These are phyloP conservation scores for Eucalyptus victrix DNA, from an alignment of 345 rosid species.

Conservation along the genomic window DNA sequence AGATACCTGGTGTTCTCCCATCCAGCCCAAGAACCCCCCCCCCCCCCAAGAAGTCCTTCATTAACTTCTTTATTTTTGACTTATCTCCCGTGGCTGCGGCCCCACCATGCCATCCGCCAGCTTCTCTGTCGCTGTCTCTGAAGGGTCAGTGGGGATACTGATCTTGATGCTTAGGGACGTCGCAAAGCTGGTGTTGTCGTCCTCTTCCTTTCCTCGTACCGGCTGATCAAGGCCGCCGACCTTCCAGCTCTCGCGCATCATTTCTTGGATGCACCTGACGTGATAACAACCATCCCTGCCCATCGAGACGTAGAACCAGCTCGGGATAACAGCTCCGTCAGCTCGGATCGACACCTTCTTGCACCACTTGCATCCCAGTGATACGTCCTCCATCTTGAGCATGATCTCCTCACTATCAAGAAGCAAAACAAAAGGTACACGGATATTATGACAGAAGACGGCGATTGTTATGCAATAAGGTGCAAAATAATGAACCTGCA, in stretches of 20 bases:
- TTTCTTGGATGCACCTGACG: neutral
- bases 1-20: too few species aligned
- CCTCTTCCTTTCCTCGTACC: too few species aligned
- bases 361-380: neutral
- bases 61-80: too few species aligned
- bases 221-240: too few species aligned
- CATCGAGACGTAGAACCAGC: neutral
- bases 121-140: fast-evolving
- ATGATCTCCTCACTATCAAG: neutral
- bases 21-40: too few species aligned
- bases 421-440: neutral
- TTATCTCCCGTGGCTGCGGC: too few species aligned
- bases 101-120: too few species aligned
- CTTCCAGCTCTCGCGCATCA: too few species aligned
- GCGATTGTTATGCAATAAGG: neutral
- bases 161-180: too few species aligned
- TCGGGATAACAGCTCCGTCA: neutral
- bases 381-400: neutral
- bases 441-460: neutral
- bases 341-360: neutral
- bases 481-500: neutral
- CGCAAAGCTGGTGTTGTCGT: too few species aligned
- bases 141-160: too few species aligned
- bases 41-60: too few species aligned
- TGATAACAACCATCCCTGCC: neutral